Conservation (phyloP, 2,329 filamentous ascomycete genomes). For the Penicillium sp. region DNA sequence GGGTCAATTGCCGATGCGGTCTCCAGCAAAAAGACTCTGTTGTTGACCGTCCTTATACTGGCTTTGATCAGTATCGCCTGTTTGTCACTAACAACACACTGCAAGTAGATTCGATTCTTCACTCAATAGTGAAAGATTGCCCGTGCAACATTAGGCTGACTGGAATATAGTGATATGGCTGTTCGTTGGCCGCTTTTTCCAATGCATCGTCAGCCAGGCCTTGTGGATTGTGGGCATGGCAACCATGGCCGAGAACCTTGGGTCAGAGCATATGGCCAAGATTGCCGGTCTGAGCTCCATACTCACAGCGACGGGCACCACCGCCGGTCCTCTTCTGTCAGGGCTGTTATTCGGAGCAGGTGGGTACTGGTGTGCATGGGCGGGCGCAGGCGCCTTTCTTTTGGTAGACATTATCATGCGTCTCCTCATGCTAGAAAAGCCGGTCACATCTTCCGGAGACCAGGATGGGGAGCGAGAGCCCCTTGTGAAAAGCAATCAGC, state of each 20-base stretch:
- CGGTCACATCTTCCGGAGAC: background rate
- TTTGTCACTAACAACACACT: conserved; percentile 7
- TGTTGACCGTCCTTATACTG: conserved; percentile 4
- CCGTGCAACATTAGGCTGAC: background rate
- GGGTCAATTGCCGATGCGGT: conserved; percentile 15
- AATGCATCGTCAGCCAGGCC: conserved; percentile 12
- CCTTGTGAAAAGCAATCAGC: background rate
- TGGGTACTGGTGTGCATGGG: conserved; percentile 31
- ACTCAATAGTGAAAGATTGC: background rate
- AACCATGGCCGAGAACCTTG: conserved; percentile 14
- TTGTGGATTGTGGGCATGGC: conserved; percentile 14
- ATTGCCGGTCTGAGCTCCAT: conserved; percentile 10
- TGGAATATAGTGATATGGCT: conserved; percentile 3
- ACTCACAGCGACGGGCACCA: conserved; percentile 15
- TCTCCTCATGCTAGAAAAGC: conserved; percentile 3
- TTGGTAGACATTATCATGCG: conserved; percentile 30
- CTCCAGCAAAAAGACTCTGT: conserved; percentile 13
- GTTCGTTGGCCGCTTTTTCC: conserved; percentile 15
- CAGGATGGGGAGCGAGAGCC: background rate
- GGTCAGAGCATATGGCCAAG: conserved; percentile 15
- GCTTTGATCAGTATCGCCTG: conserved; percentile 11
- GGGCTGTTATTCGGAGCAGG: conserved; percentile 23
- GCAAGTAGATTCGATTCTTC: background rate
- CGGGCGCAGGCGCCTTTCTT: conserved; percentile 22
- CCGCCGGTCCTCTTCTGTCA: conserved; percentile 24